Base-by-base conservation (phyloP, 2,329 filamentous ascomycete genomes). In the Stemphylium beticola region DNA sequence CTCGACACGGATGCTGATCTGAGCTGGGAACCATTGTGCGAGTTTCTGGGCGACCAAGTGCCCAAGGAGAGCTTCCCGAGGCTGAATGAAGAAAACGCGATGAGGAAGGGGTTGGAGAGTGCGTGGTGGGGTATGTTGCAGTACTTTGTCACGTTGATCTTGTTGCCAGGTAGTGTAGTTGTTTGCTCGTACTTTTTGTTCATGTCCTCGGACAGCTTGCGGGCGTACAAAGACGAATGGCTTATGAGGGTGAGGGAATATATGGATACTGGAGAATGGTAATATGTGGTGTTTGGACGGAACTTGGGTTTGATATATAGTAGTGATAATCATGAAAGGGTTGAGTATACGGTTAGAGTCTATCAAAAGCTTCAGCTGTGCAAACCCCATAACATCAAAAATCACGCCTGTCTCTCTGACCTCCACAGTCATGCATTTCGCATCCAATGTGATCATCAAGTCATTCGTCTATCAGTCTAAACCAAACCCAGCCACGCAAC, bases 1-100 rank as follows among this genome's bases (percentile, higher is more conserved):
- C 57, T 72, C 24, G 60, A 65, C n/a, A 57, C 62, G 2, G 61
- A 67, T 20, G 49, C 48, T 14, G 50, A 57, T 1, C 2, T 45
- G 18, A 58, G 44, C 3, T 74, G 72, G 72, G 57, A 62, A n/a
- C 55, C 61, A 18, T 45, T 74, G 17, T 74, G 70, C 47, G 41
- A 53, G 2, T 74, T 74, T 42, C 43, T 74, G 34, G 67, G 59
- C 1, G 37, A 55, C 7, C 47, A 64, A 24, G 60, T 67, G 9
- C 68, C 64, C 1, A 55, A 66, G 18, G 53, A 49, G 7, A 22
- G 36, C 32, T 73, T 59, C 53, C 70, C 70, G 9, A 40, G 24
- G 18, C 33, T 65, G 40, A 54, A 60, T 10, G 69, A 73, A 47
- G 61, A 65, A 12, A 56, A 55, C 42, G 54, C 48, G 0, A 68